These are phyloP conservation scores for Ampelocalamus luodianensis DNA, from an alignment of 176 grass and related monocot genomes.

Conservation along the genomic window DNA sequence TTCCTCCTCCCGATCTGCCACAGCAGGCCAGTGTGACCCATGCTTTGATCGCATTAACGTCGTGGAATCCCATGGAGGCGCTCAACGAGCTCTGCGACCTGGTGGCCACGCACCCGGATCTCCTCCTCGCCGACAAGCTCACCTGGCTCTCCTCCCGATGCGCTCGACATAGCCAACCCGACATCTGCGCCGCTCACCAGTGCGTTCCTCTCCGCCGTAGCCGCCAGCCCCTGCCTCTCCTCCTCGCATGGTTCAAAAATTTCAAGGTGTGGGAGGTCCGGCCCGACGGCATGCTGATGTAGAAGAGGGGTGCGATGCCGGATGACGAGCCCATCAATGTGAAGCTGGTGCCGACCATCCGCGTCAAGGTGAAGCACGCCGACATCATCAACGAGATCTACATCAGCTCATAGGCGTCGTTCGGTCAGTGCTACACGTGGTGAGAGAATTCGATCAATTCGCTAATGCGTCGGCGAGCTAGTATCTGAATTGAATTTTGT, in stretches of 20 bases:
- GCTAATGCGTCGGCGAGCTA: not conserved
- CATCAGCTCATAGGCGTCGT: constrained; percentile 81
- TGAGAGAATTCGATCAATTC: not conserved
- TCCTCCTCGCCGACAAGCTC: constrained; percentile 93
- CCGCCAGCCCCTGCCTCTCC: constrained; percentile 60
- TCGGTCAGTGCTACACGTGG: constrained; percentile 41
- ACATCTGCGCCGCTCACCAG: constrained; percentile 60
- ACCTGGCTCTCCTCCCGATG: constrained; percentile 93
- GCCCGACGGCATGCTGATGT: constrained; percentile 89
- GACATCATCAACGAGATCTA: constrained; percentile 91
- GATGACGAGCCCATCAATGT: constrained; percentile 49
- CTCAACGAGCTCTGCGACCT: constrained; percentile 96
- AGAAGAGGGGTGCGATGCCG: constrained; percentile 62
- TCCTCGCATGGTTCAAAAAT: too few species aligned
- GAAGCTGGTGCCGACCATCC: constrained; percentile 77
- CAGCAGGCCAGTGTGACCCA: constrained; percentile 35
- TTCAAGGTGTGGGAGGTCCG: constrained; percentile 94
- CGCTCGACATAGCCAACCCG: constrained; percentile 56
- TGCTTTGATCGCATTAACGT: constrained; percentile 58
- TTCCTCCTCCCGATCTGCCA: constrained; percentile 38
- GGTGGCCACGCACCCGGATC: constrained; percentile 83
- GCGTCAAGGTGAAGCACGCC: constrained; percentile 80
- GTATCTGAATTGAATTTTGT: not conserved
- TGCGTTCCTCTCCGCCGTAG: constrained; percentile 70
- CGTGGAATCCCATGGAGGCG: constrained; percentile 69